Evolutionary conservation across 2,329 filamentous ascomycete genomes (phyloP).

Genomic region (Phoma sp.): DNA sequence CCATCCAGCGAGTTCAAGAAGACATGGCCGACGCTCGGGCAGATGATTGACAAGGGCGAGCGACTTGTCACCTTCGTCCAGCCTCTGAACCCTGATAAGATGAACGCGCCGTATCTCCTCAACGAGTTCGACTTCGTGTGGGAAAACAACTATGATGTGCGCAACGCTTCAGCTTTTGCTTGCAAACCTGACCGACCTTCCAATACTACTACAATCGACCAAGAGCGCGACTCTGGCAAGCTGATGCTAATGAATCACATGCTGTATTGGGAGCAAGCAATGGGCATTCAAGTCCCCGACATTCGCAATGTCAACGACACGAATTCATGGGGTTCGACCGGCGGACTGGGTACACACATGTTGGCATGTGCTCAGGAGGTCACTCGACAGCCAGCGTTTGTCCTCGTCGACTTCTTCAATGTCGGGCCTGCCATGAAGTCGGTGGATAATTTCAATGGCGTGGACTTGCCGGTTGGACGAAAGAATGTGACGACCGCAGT

Average conservation of each 20-base stretch:
- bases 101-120: conserved; percentile 62
- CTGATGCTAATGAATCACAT: conserved; percentile 81
- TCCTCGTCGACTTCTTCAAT: conserved; percentile 81
- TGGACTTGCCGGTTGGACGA: conserved; percentile 54
- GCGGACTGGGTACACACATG: conserved; percentile 52
- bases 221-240: conserved; percentile 59
- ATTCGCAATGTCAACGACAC: conserved; percentile 63
- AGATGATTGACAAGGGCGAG: conserved; percentile 66
- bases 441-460: conserved; percentile 70
- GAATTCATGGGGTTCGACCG: conserved; percentile 66
- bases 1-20: conserved; percentile 53
- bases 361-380: conserved; percentile 62
- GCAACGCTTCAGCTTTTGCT: conserved; percentile 66
- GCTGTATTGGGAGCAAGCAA: conserved; percentile 62
- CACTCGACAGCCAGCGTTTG: conserved; percentile 66
- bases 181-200: conserved; percentile 72
- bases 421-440: conserved; percentile 70
- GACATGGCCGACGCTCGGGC: conserved; percentile 72
- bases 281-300: conserved; percentile 37
- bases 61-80: conserved; percentile 72
- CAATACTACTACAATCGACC: conserved; percentile 49
- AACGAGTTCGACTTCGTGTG: conserved; percentile 69
- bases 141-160: conserved; percentile 72
- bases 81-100: conserved; percentile 44
- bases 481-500: conserved; percentile 28